Percentiles rank a stretch among this genome's conserved stretches.
Conservation (phyloP, 2,329 filamentous ascomycete genomes). For the Sarocladium kiliense region DNA sequence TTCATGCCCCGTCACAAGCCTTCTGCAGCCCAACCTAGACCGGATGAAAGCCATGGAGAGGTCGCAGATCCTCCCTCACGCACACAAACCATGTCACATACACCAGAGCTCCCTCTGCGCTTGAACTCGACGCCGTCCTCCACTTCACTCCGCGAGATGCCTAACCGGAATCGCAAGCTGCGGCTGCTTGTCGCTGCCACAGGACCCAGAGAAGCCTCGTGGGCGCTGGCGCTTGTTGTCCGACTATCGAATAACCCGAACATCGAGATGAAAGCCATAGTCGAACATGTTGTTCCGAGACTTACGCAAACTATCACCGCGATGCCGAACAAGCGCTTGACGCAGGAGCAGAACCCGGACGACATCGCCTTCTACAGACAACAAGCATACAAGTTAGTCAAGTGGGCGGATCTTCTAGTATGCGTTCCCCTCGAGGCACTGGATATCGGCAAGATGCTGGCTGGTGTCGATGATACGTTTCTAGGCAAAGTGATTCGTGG, state of each 20-base stretch:
- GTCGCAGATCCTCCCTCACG: not conserved
- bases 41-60: constrained; percentile 4
- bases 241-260: constrained; percentile 60
- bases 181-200: constrained; percentile 62
- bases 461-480: constrained; percentile 75
- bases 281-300: constrained; percentile 60
- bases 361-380: constrained; percentile 47
- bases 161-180: constrained; percentile 38
- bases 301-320: constrained; percentile 59
- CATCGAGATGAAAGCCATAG: constrained; percentile 56
- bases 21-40: not conserved
- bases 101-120: not conserved
- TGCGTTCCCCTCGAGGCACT: constrained; percentile 82
- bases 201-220: constrained; percentile 59
- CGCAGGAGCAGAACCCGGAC: constrained; percentile 29
- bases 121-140: constrained; percentile 22
- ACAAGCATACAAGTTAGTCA: constrained; percentile 62
- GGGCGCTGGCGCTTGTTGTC: constrained; percentile 60
- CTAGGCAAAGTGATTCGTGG: constrained; percentile 75
- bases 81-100: constrained; percentile 20
- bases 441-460: constrained; percentile 80
- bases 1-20: constrained; percentile 25
- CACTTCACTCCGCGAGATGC: constrained; percentile 32
- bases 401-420: constrained; percentile 84
- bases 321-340: constrained; percentile 47